Conservation (phyloP, 2,329 filamentous ascomycete species). For the Ophiostoma sp. region DNA sequence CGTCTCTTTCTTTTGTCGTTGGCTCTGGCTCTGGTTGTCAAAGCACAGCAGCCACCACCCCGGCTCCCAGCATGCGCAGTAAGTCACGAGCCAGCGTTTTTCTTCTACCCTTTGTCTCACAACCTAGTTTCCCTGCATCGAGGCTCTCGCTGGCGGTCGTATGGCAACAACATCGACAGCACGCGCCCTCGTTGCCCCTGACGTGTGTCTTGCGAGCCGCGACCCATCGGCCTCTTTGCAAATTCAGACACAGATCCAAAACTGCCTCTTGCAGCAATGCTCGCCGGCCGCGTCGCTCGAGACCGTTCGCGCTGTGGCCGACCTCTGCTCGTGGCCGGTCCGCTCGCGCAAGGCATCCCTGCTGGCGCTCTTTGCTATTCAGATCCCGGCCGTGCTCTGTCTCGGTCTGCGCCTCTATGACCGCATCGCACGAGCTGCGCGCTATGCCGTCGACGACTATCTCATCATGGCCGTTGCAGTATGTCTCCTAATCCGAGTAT, state of each 20-base stretch:
- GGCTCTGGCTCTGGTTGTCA: not conserved
- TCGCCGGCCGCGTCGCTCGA: slow-evolving; percentile 15
- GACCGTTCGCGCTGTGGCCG: not conserved
- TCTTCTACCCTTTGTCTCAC: not conserved
- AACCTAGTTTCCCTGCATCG: not conserved
- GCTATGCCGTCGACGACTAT: slow-evolving; percentile 38
- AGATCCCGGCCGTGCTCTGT: slow-evolving; percentile 34
- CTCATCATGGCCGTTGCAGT: slow-evolving; percentile 34
- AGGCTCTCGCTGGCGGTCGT: not conserved
- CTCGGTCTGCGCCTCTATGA: slow-evolving; percentile 37
- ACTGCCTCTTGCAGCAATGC: slow-evolving; percentile 15
- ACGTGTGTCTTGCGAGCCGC: not conserved
- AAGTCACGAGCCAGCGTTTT: not conserved
- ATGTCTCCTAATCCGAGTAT: no score
- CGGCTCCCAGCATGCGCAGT: slow-evolving; percentile 12
- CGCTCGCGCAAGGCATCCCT: slow-evolving; percentile 34
- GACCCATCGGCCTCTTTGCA: no score
- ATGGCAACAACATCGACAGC: no score
- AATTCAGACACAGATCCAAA: not conserved
- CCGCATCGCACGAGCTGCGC: slow-evolving; percentile 31
- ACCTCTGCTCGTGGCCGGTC: slow-evolving; percentile 30
- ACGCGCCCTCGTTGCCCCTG: not conserved
- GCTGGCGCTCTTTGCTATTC: slow-evolving; percentile 35
- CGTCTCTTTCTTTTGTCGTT: not conserved
- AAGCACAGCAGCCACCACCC: not conserved